Evolutionary conservation across 2,329 filamentous ascomycete genomes (phyloP).

Genomic region (Paraphaeosphaeria sporulosa): DNA sequence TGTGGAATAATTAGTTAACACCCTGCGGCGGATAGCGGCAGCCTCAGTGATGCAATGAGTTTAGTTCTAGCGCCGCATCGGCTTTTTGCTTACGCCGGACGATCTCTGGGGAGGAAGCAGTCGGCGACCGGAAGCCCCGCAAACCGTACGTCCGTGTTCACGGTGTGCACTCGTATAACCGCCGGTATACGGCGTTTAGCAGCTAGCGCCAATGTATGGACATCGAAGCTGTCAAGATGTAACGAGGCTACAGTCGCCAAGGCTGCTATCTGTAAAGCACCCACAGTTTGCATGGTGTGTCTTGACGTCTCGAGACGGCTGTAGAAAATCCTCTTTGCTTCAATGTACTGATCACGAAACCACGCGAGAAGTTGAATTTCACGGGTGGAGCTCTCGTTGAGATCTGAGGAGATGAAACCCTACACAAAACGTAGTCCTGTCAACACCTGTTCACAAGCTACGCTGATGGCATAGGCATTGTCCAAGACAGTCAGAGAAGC

Average conservation of each 20-base stretch:
- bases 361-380: background rate
- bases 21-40: constrained; percentile 37
- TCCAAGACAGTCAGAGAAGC: too few species aligned
- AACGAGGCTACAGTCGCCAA: too few species aligned
- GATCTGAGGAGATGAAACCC: background rate
- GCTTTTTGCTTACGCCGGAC: constrained; percentile 4
- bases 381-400: background rate
- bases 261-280: too few species aligned
- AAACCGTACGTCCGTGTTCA: background rate
- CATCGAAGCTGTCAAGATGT: background rate
- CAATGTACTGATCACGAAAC: background rate
- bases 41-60: constrained; percentile 26
- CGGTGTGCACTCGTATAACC: background rate
- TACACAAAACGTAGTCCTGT: too few species aligned
- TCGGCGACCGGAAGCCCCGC: constrained; percentile 1
- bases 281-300: too few species aligned
- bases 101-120: background rate
- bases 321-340: background rate
- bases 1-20: constrained; percentile 1
- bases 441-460: too few species aligned
- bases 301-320: background rate
- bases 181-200: background rate
- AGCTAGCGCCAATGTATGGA: background rate
- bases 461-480: too few species aligned
- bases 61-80: constrained; percentile 4